These are phyloP conservation scores for Asterophora parasitica DNA, from an alignment of 768 basidiomycete genomes.

Conservation along the genomic window DNA sequence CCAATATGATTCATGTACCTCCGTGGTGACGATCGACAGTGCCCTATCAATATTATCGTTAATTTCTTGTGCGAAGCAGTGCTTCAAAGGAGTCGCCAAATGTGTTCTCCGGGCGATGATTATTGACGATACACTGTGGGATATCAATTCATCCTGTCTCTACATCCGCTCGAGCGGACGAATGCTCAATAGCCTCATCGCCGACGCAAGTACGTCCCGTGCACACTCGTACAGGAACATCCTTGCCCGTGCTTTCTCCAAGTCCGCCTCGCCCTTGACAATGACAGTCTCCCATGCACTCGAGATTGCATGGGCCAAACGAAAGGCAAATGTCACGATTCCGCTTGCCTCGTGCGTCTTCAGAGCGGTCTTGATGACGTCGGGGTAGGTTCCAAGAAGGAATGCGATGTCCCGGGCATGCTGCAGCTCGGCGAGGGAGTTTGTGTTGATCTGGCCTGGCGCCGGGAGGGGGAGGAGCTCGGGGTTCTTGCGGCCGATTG, in stretches of 20 bases:
- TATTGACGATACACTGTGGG: no score
- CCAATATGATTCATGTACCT: no score
- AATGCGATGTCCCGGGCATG: constrained; percentile 83
- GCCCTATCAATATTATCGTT: no score
- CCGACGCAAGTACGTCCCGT: constrained; percentile 81
- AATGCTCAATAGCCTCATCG: constrained; percentile 85
- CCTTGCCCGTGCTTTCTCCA: constrained; percentile 74
- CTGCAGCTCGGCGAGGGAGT: constrained; percentile 58
- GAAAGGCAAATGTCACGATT: constrained; percentile 87
- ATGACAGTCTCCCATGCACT: constrained; percentile 89
- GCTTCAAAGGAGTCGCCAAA: no score
- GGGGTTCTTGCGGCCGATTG: constrained; percentile 89
- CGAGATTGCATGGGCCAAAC: constrained; percentile 81
- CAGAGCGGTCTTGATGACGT: constrained; percentile 82
- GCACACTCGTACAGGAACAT: constrained; percentile 88
- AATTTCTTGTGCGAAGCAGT: no score
- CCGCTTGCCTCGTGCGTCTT: constrained; percentile 86
- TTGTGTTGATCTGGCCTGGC: constrained; percentile 61
- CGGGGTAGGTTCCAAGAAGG: constrained; percentile 87
- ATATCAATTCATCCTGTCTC: background rate
- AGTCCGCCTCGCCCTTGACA: constrained; percentile 77
- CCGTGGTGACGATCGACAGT: no score
- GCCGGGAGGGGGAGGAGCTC: constrained; percentile 74
- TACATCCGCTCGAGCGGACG: constrained; percentile 92
- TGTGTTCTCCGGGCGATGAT: no score